Percentiles rank a stretch among this genome's conserved stretches.
Evolutionary conservation across 768 basidiomycete genomes (phyloP).

Genomic region (Nidula microcarpa): DNA sequence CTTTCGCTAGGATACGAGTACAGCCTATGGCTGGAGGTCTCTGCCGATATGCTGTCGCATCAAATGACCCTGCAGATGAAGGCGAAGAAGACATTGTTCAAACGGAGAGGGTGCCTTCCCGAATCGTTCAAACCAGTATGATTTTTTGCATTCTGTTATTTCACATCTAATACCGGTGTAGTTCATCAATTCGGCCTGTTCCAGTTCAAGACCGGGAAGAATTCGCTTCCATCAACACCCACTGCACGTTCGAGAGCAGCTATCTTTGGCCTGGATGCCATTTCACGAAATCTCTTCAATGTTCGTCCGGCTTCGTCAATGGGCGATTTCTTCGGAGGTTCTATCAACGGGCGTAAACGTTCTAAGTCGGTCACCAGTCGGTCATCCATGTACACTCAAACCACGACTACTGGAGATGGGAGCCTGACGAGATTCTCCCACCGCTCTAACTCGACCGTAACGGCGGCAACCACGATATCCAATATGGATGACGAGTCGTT

Average conservation of each 20-base stretch:
- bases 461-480: slow-evolving; percentile 52
- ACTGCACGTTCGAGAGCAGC: slow-evolving; percentile 75
- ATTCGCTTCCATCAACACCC: slow-evolving; percentile 82
- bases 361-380: slow-evolving; percentile 70
- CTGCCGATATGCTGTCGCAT: slow-evolving; percentile 74
- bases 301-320: slow-evolving; percentile 63
- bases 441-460: slow-evolving; percentile 66
- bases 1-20: slow-evolving; percentile 76
- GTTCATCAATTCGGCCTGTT: slow-evolving; percentile 90
- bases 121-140: slow-evolving; percentile 82
- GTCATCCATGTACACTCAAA: slow-evolving; percentile 70
- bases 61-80: slow-evolving; percentile 71
- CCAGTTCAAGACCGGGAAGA: slow-evolving; percentile 74
- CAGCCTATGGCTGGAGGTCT: slow-evolving; percentile 84
- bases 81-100: slow-evolving; percentile 82
- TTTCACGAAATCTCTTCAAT: slow-evolving; percentile 87
- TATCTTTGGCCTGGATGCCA: slow-evolving; percentile 87
- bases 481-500: slow-evolving; percentile 61
- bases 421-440: slow-evolving; percentile 71
- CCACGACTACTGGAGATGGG: slow-evolving; percentile 64
- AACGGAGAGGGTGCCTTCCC: slow-evolving; percentile 65
- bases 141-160: slow-evolving; percentile 5
- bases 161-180: slow-evolving; percentile 20
- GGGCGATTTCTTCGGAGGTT: slow-evolving; percentile 74
- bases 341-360: slow-evolving; percentile 64